Evolutionary conservation across 2,329 filamentous ascomycete species (phyloP), one percentile per base, ranked within the genome.

Genomic region (Fusarium sambucinum): DNA sequence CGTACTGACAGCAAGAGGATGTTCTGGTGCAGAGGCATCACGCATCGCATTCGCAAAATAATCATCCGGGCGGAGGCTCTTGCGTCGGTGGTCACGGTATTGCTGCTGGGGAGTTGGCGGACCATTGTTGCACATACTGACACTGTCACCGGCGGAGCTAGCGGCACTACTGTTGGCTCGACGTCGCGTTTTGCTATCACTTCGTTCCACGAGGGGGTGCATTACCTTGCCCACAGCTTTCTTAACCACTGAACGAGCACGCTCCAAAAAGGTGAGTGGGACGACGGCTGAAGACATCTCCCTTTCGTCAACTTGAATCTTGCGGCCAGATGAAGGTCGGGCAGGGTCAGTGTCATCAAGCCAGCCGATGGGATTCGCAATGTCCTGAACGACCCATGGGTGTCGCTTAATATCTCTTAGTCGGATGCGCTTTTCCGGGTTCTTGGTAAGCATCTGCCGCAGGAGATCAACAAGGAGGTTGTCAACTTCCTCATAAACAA

Each of bases 381-480:
- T 87, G 67, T 91, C 94, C 59, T 90, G 84, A 2, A 95, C 84
- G 17, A 98, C 91, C 96, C 96, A 99, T 7, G 91, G 90, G 76
- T 99, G 96, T 63, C 92, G 90, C 78, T 98, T 98, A 74, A 98
- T 95, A 73, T 97, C 95, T 63, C 90, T 89, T 52, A 99, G 83
- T 10, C 92, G 92, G 73, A 99, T 97, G 38, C 96, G 90, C 79
- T 94, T 90, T 30, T 92, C 86, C 1, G 95, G 94, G 75, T 98
- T 93, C 80, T 98, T 99, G 71, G 87, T 90, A 59, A 99, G 85
- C 81, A 99, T 89, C 69, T 90, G 88, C 48, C 83, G 85, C 29
- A 99, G 80, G 14, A 99, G 84, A 76, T 99, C 93, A 54, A 89
- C 86, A 11, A 99, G 82, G 13, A 91, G 85, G 46, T 93, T 90